These are phyloP conservation scores for Trametes sanguinea DNA, from an alignment of 768 basidiomycete species.

Conservation along the genomic window DNA sequence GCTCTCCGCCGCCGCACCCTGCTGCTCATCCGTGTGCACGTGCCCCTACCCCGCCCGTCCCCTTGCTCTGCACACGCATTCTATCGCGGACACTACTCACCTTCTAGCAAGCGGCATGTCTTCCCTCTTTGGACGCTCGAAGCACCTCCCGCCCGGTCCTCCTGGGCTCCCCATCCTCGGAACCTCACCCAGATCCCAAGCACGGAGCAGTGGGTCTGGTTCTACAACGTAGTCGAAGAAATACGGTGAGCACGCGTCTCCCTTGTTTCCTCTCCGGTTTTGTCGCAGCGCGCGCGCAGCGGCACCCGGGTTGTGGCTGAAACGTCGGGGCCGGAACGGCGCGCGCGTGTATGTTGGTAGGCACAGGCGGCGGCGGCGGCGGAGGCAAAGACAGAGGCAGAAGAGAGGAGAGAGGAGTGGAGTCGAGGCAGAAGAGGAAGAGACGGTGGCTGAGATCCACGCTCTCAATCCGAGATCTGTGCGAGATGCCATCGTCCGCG, in stretches of 20 bases:
- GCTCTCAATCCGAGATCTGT: background rate
- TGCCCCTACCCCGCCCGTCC: background rate
- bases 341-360: background rate
- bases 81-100: background rate
- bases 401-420: background rate
- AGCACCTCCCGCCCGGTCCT: conserved; percentile 35
- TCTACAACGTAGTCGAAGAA: conserved; percentile 20
- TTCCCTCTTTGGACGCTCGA: conserved; percentile 8
- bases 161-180: conserved; percentile 36
- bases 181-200: conserved; percentile 34
- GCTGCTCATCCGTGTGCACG: background rate
- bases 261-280: background rate
- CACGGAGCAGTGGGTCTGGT: conserved; percentile 19
- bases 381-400: background rate
- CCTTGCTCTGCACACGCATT: background rate
- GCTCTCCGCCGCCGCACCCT: background rate
- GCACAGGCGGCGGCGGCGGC: background rate
- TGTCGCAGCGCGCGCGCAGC: background rate
- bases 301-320: conserved; percentile 6
- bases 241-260: conserved; percentile 5
- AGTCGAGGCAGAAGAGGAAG: background rate
- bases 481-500: background rate
- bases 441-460: background rate
- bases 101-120: background rate
- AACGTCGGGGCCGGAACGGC: background rate